Conservation (phyloP, 768 basidiomycete species). For the Hygrocybe coccinea region DNA sequence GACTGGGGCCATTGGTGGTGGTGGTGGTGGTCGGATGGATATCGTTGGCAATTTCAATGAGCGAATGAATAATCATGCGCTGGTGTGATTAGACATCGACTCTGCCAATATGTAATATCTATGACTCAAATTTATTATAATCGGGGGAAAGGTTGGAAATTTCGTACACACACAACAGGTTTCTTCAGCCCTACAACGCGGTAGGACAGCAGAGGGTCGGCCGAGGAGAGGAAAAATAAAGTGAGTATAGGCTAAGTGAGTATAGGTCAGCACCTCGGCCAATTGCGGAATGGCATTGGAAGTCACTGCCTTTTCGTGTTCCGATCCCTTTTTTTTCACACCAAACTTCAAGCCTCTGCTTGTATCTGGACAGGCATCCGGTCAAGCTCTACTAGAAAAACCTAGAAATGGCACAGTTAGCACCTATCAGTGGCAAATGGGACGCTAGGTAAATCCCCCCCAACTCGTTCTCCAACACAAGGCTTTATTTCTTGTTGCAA, state of each 20-base stretch:
- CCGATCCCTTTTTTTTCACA: background rate
- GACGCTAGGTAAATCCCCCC: constrained; percentile 53
- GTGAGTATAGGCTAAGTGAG: background rate
- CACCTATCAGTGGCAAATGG: constrained; percentile 58
- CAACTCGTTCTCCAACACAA: background rate
- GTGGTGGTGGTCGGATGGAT: background rate
- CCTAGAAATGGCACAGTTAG: constrained; percentile 40
- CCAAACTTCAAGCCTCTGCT: background rate
- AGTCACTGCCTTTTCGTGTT: background rate
- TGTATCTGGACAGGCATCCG: constrained; percentile 32
- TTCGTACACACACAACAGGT: background rate
- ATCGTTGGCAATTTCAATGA: background rate
- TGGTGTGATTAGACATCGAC: background rate
- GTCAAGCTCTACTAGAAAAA: constrained; percentile 21
- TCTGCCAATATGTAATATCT: background rate
- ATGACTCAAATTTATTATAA: background rate
- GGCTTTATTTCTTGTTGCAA: constrained; percentile 2
- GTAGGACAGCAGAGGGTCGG: background rate
- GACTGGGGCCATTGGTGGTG: constrained; percentile 28
- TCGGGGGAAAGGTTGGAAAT: background rate
- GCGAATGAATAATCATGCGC: background rate
- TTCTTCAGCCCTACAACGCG: background rate
- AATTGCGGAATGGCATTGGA: background rate
- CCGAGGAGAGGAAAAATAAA: background rate
- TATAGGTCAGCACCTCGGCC: background rate